Base-by-base conservation (phyloP, 2,329 filamentous ascomycete species). In the Xylariomycetidae sp. region DNA sequence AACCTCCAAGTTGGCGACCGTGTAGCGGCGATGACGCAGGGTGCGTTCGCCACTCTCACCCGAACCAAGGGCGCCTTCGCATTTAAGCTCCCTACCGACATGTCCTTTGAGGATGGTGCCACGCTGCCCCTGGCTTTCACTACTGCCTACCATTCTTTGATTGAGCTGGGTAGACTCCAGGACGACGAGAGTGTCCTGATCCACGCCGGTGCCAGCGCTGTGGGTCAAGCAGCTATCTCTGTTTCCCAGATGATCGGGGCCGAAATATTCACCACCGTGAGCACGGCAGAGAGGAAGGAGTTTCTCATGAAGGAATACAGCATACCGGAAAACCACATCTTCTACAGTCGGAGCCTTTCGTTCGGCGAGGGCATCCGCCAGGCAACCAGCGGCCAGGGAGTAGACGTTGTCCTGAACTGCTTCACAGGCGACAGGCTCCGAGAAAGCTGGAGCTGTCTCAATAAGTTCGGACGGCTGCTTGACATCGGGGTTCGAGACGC, bases 21-120 rank as follows among this genome's bases (percentile, higher is more conserved):
- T 9, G 51, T 57, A 4, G 52, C 51, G 22, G 60, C 61, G 13
- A 58, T 72, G 10, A 57, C 60, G 51, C 34, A 67, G 63, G 47
- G 45, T 10, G 52, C 49, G 7, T 53, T 55, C 16, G 48, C 52
- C 16, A 56, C 52, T 3, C 38, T 37, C 12, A 45, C 46, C 7
- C 49, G 54, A 8, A 49, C 51, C 2, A 50, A 45, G 29, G 52
- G 38, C 3, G 38, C 44, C 3, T 55, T 55, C 32, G 47, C 51
- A 4, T 50, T 56, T 42, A 53, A 51, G 33, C 38, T 54, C 15
- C 51, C 52, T 1, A 30, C 25, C 2, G 43, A 53, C 28, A 49
- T 56, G 44, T 42, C 47, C 12, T 52, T 51, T 30, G 50, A 53
- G 22, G 42, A 47, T 14, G 51, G 44, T 4, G 48, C 48, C 8